Evolutionary conservation across 805 yeast genomes (phyloP), one percentile per base, ranked within the genome.

Genomic region (Groenewaldozyma salmanticensis): DNA sequence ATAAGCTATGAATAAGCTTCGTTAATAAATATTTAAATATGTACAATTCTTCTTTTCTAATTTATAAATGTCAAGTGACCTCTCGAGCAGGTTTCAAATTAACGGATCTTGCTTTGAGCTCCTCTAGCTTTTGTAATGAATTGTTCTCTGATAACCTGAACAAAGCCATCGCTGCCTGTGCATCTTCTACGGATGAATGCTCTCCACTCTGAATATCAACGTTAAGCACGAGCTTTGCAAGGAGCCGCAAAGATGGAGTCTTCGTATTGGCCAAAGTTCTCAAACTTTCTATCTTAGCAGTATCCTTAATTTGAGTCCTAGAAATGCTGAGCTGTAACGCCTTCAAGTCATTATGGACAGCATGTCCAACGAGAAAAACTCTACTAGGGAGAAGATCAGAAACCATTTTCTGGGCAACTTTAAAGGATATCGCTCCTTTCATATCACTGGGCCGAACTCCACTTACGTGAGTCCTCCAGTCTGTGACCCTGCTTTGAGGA

Each of bases 391-490:
- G 52, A 4, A 85, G 45, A 1, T 72, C 68, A 0, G 75, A 58
- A 0, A 76, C 79, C 38, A 61, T 64, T 19, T 62, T 49, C 55
- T 81, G 94, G 0, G 90, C 94, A 19, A 74, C 74, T 48, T 72
- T 68, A 52, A 82, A 81, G 1, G 75, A 46, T 0, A 80, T 68
- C 0, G 96, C 96, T 33, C 67, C 59, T 21, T 64, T 63, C 82
- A 88, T 77, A 54, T 80, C 74, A 2, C 62, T 59, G 0, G 95
- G 85, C 2, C 78, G 67, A 2, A 88, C 74, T 20, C 97, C 97
- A 59, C 90, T 79, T 17, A 86, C 94, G 81, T 87, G 78, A 0
- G 96, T 88, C 59, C 96, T 70, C 88, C 92, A 88, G 53, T 88
- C 94, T 0, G 88, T 79, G 2, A 88, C 94, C 41, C 64, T 66